Base-by-base conservation (phyloP, 202 grass and related monocot species). In the Setaria viridis region DNA sequence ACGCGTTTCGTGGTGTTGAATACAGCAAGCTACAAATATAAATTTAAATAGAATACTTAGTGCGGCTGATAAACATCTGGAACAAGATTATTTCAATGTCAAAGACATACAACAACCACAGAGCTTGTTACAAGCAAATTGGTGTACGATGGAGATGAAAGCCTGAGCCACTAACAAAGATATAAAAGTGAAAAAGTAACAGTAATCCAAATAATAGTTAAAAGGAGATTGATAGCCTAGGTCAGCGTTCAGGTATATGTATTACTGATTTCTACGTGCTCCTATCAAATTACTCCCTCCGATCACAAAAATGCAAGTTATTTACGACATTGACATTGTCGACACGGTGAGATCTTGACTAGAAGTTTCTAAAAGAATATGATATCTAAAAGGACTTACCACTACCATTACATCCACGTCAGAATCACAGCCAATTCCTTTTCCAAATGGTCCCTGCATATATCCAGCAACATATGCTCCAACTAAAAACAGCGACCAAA, bases 401-500 rank as follows among this genome's bases (percentile, higher is more conserved):
- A 2, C 10, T 45, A 72, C 12, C n/a, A 14, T 30, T 50, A 50
- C 13, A 32, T 49, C 20, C 11, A 4, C 6, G 2, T 14, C 6
- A 0, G 45, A 16, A 48, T 1, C n/a, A 72, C 0, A 10, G 69
- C 4, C 45, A 49, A 8, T 9, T 72, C 45, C 69, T 16, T 72
- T 29, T 50, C 45, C 5, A 50, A 50, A 15, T 15, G 6, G 45
- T 6, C 12, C n/a, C 30, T 32, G 46, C 69, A 32, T 50, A 30
- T 72, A 30, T 72, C 21, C 14, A 72, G 45, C 21, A 72, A 50
- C 45, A 8, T 16, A 72, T 30, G 50, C 69, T 72, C 45, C n/a
- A 72, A 72, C 69, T 72, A 50, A 72, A 72, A 50, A 72, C 21
- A 72, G 25, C n/a, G 49, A 72, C n/a, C 45, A 8, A 50, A 68